A percentile compares a stretch with the other conserved stretches of the same genome.
Conservation (phyloP, 1,139 yeast species). For the Sugiyamaella grinbergsii region DNA sequence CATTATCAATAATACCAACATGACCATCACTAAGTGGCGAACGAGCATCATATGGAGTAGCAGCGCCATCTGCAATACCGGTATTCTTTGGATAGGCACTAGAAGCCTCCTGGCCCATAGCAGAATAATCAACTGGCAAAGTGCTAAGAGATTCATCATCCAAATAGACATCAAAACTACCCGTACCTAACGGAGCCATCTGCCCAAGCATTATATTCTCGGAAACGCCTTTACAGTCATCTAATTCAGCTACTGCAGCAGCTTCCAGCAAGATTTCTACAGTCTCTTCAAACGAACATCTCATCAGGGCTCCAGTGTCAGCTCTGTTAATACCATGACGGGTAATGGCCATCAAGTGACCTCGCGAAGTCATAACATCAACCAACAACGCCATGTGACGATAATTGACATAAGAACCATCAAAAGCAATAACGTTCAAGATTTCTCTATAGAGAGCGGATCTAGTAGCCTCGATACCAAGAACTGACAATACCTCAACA, state of each 20-base stretch:
- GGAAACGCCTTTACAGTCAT: conserved; percentile 98
- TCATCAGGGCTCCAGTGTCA: conserved; percentile 98
- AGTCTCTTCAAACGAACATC: conserved; percentile 99
- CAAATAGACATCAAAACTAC: conserved; percentile 93
- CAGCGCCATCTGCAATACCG: conserved; percentile 69
- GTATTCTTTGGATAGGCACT: conserved; percentile 39
- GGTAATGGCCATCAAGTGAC: conserved; percentile 97
- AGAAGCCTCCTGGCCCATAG: conserved; percentile 30
- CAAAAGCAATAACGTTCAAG: conserved; percentile 95
- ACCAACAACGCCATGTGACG: conserved; percentile 97
- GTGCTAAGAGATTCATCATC: conserved; percentile 84
- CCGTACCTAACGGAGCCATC: conserved; percentile 98
- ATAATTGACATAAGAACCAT: conserved; percentile 98
- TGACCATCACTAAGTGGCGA: conserved; percentile 77
- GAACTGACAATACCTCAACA: conserved; percentile 89
- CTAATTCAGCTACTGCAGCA: conserved; percentile 96
- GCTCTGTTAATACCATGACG: conserved; percentile 99
- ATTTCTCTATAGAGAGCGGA: conserved; percentile 91
- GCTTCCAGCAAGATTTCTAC: conserved; percentile 97
- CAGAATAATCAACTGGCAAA: conserved; percentile 55
- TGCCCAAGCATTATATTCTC: conserved; percentile 98
- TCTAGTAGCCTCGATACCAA: conserved; percentile 99
- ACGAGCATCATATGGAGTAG: conserved; percentile 87
- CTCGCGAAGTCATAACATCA: conserved; percentile 98
- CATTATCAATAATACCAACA: conserved; percentile 76